phyloP scores from a whole-genome alignment of 306 rosid genomes.

The Gillenia trifoliata region DNA sequence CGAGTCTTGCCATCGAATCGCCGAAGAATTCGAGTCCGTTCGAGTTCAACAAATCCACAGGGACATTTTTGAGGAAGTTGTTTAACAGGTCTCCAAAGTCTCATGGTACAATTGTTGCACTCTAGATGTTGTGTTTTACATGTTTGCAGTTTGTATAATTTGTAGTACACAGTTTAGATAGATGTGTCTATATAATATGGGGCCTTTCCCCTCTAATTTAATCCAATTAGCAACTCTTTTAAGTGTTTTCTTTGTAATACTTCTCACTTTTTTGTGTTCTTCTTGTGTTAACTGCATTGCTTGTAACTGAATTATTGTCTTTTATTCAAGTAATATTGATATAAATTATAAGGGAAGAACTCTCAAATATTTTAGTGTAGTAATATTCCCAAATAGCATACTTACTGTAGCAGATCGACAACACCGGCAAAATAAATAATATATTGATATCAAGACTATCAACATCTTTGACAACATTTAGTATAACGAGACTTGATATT shows the following conservation, averaged over 20 bases:
- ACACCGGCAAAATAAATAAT: neutral
- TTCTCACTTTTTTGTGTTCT: neutral
- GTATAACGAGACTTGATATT: neutral
- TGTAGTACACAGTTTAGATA: conserved; percentile 17
- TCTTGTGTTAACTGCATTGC: neutral
- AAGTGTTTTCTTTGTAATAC: neutral
- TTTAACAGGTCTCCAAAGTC: conserved; percentile 35
- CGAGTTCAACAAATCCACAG: conserved; percentile 49
- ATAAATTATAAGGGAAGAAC: neutral
- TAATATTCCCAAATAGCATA: no score
- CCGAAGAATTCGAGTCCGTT: conserved; percentile 38
- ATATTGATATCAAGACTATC: neutral
- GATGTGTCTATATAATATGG: conserved; percentile 8
- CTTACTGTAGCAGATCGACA: neutral
- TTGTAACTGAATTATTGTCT: conserved; percentile 9
- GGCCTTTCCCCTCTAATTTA: neutral
- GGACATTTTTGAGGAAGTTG: conserved; percentile 41
- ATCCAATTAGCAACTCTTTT: neutral
- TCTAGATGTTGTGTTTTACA: conserved; percentile 22
- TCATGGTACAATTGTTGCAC: conserved; percentile 39
- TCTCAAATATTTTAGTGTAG: no score
- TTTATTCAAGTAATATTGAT: neutral
- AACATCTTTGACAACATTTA: neutral
- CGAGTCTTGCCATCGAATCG: conserved; percentile 31
- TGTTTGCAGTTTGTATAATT: conserved; percentile 13